Evolutionary conservation across 1,284 basidiomycete species (phyloP).

Genomic region (Pseudozyma flocculosa): DNA sequence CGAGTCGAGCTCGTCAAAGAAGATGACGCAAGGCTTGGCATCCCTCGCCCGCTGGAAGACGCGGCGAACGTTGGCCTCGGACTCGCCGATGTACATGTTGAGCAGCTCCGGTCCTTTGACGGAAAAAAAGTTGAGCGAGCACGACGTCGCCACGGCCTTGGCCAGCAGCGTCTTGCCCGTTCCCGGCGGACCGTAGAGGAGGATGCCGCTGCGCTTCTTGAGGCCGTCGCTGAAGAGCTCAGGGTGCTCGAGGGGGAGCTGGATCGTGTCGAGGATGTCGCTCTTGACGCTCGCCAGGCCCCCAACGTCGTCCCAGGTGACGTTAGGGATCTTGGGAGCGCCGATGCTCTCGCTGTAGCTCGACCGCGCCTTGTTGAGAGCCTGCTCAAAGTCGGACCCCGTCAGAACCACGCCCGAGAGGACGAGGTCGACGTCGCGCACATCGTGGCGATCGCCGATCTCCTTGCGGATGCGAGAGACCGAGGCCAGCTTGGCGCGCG

Average conservation of each 20-base stretch:
- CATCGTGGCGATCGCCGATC: neutral
- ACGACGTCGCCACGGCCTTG: slow-evolving; percentile 69
- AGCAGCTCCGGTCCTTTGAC: slow-evolving; percentile 62
- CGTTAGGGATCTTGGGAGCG: slow-evolving; percentile 92
- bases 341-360: slow-evolving; percentile 90
- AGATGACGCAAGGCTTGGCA: slow-evolving; percentile 61
- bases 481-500: slow-evolving; percentile 67
- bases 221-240: slow-evolving; percentile 89
- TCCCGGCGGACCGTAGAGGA: slow-evolving; percentile 60
- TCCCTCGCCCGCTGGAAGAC: slow-evolving; percentile 61
- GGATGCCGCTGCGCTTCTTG: slow-evolving; percentile 84
- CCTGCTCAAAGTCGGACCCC: slow-evolving; percentile 71
- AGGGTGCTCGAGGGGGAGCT: slow-evolving; percentile 89
- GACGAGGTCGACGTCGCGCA: slow-evolving; percentile 28
- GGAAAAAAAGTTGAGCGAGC: slow-evolving; percentile 62
- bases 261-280: slow-evolving; percentile 95
- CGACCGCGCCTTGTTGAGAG: slow-evolving; percentile 73
- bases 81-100: slow-evolving; percentile 62
- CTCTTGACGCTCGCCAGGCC: slow-evolving; percentile 84
- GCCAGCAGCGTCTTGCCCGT: slow-evolving; percentile 61
- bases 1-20: slow-evolving; percentile 62
- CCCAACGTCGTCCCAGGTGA: slow-evolving; percentile 97
- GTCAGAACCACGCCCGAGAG: slow-evolving; percentile 67
- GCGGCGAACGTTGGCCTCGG: slow-evolving; percentile 61
- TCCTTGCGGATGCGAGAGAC: slow-evolving; percentile 64